Conservation (phyloP, 306 rosid genomes). For the Vicia faba region DNA sequence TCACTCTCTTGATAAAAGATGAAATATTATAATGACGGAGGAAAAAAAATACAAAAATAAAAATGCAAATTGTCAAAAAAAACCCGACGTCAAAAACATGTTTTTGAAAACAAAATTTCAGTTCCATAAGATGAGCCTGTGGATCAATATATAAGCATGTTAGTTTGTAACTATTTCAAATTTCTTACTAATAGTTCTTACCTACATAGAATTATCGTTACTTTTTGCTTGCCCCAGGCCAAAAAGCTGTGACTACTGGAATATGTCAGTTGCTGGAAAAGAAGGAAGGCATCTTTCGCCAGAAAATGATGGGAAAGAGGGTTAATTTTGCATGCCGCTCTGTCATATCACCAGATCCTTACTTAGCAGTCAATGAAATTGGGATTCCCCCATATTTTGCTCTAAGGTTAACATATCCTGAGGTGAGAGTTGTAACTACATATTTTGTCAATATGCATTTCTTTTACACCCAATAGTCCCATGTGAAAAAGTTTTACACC, state of each 20-base stretch:
- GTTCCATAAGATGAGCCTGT: background rate
- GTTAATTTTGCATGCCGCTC: constrained; percentile 97
- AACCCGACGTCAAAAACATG: background rate
- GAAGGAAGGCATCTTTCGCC: constrained; percentile 96
- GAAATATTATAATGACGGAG: background rate
- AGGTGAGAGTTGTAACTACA: constrained; percentile 55
- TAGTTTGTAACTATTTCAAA: background rate
- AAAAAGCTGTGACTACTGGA: constrained; percentile 61
- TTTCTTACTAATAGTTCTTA: constrained; percentile 30
- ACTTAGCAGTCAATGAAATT: constrained; percentile 95
- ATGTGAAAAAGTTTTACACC: background rate
- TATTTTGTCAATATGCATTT: constrained; percentile 13
- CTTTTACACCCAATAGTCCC: background rate
- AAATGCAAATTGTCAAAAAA: constrained; percentile 5
- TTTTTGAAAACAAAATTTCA: constrained; percentile 14
- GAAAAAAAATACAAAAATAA: constrained; percentile 4
- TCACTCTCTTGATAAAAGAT: too few species aligned
- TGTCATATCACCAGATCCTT: constrained; percentile 98
- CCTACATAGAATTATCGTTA: constrained; percentile 10
- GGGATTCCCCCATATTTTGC: constrained; percentile 98
- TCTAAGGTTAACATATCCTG: constrained; percentile 77
- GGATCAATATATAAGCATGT: constrained; percentile 6
- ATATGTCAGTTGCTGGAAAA: constrained; percentile 91
- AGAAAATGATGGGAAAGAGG: constrained; percentile 99
- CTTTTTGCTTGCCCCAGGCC: constrained; percentile 51